These are phyloP conservation scores for Bolboschoenus planiculmis DNA, from an alignment of 176 grass and related monocot species.

Conservation along the genomic window DNA sequence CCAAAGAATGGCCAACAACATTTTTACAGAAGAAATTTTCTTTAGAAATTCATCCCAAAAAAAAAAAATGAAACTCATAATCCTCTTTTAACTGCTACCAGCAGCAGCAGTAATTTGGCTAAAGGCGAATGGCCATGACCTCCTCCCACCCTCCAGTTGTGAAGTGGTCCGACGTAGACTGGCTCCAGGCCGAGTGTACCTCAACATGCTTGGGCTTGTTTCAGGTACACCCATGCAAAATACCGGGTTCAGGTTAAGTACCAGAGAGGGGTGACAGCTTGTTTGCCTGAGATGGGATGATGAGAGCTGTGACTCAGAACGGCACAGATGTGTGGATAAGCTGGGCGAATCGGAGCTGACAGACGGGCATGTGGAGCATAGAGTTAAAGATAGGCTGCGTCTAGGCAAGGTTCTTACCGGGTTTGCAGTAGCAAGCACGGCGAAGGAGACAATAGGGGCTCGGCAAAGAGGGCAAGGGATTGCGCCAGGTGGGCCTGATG, in stretches of 20 bases:
- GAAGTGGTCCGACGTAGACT: constrained; percentile 49
- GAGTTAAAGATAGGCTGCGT: constrained; percentile 63
- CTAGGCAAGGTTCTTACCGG: constrained; percentile 51
- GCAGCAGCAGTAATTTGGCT: constrained; percentile 48
- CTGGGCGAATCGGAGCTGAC: constrained; percentile 49
- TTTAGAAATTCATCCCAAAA: constrained; percentile 6
- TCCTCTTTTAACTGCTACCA: constrained; percentile 30
- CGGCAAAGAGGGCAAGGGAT: constrained; percentile 91
- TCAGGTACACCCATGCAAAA: constrained; percentile 74
- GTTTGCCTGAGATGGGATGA: constrained; percentile 68
- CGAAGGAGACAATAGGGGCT: constrained; percentile 60
- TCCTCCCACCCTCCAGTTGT: constrained; percentile 48
- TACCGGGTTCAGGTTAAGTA: constrained; percentile 57
- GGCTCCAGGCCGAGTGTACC: constrained; percentile 49
- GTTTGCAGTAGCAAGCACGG: constrained; percentile 45
- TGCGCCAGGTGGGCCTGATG: constrained; percentile 35
- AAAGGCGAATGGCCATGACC: constrained; percentile 56
- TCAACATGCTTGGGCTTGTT: constrained; percentile 50
- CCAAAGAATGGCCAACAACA: constrained; percentile 8
- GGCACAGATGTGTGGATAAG: constrained; percentile 38
- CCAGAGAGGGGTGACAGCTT: constrained; percentile 74
- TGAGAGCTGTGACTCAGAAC: constrained; percentile 54
- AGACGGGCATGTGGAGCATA: constrained; percentile 67
- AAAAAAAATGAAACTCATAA: constrained; percentile 23
- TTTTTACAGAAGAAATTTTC: constrained; percentile 8